Evolutionary conservation across 1,284 basidiomycete genomes (phyloP), one percentile per base, ranked within the genome.

Genomic region (Calocybe gambosa): DNA sequence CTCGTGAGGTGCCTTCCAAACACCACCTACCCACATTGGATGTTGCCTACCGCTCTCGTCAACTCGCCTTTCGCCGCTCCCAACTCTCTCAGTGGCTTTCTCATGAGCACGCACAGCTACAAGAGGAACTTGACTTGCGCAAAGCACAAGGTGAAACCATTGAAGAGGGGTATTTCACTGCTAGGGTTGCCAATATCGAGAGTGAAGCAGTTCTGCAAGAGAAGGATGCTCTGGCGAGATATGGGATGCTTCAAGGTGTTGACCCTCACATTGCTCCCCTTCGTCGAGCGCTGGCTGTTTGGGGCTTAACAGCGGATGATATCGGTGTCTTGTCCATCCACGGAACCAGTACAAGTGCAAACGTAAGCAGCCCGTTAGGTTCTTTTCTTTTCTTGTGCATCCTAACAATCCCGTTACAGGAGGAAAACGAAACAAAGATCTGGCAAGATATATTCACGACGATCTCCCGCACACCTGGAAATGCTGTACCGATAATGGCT

Each of bases 361-460:
- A 99, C 67, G 80, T 80, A 58, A 48, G 75, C 67, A 16, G n/a
- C 42, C 50, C 44, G 21, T 39, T 46, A 20, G 40, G 12, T 29
- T 16, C 23, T 21, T 12, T 6, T 29, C 21, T 19, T 21, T 12
- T 5, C 41, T 40, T 34, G 33, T 34, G 19, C 47, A 43, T 34
- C n/a, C 41, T 9, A 34, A 25, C 39, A 4, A 36, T 34, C n/a
- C 21, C 15, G n/a, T 35, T 55, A 38, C 49, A 81, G 77, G 94
- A 99, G 77, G 91, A 94, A 73, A 99, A 99, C 67, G 95, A 99
- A 75, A 93, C 91, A 5, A 83, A 86, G 57, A 93, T 97, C 50
- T 98, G 95, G 89, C 93, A 98, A 66, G 84, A 92, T 55, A 85
- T 97, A 62, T 90, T 99, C 69, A 82, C 80, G 33, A 80, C 82